These are phyloP conservation scores for Tricholoma terreum DNA, from an alignment of 768 basidiomycete genomes.

Conservation along the genomic window DNA sequence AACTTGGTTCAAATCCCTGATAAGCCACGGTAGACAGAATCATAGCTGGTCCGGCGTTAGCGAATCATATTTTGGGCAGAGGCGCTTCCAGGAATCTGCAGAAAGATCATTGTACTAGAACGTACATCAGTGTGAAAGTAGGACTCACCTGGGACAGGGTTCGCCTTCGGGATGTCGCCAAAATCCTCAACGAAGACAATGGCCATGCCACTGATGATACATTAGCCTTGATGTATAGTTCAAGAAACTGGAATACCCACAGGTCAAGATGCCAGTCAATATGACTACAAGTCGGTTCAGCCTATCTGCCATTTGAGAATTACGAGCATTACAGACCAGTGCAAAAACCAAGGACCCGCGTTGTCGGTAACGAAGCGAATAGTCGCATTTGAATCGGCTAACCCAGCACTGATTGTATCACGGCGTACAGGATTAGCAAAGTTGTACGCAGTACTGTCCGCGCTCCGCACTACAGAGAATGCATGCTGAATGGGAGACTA, in stretches of 20 bases:
- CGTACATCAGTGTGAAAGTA: neutral
- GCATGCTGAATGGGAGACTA: slow-evolving; percentile 29
- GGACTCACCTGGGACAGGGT: neutral
- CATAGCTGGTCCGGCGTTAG: too few species aligned
- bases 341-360: neutral
- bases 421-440: too few species aligned
- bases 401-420: slow-evolving; percentile 27
- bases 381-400: slow-evolving; percentile 16
- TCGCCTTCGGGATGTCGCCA: neutral
- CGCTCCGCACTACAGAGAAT: slow-evolving; percentile 36
- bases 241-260: neutral
- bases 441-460: slow-evolving; percentile 23
- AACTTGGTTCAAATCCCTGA: too few species aligned
- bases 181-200: slow-evolving; percentile 18
- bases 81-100: neutral
- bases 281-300: neutral
- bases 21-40: too few species aligned
- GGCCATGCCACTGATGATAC: slow-evolving; percentile 15
- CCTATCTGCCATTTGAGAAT: too few species aligned
- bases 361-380: slow-evolving; percentile 1
- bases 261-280: too few species aligned
- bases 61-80: slow-evolving; percentile 4
- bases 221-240: too few species aligned
- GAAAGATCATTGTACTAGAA: neutral
- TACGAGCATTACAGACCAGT: neutral